Base-by-base conservation (phyloP, 2,329 filamentous ascomycete genomes). In the Claviceps sp. region DNA sequence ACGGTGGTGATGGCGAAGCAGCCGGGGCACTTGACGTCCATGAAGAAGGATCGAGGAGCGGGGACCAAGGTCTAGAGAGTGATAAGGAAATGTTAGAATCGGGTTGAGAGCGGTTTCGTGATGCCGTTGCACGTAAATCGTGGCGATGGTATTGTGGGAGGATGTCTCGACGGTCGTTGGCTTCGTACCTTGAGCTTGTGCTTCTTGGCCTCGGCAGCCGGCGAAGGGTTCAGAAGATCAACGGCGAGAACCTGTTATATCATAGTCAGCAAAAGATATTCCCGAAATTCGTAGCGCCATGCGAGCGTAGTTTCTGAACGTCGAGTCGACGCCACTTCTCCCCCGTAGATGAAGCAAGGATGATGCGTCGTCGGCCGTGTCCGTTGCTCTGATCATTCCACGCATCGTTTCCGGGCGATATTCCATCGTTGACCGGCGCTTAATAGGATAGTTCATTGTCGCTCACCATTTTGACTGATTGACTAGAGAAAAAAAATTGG, bases 1-100 rank as follows among this genome's bases (percentile, higher is more conserved):
- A 98, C 93, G 74, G 93, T 98, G 75, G 93, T 98, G 84, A 98
- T 98, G 75, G 90, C 96, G 86, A 97, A 98, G 88, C 93, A 98
- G 70, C 93, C 93, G 73, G 93, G 93, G 87, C 93, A 98, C 87
- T 98, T 98, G 81, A 98, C 93, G 73, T 98, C 93, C 93, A 98
- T 98, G 88, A 98, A 98, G 87, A 97, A 98, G 64, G 91, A 97
- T 74, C 93, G 89, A 68, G 93, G 93, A 62, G 82, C 85, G 68
- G 93, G 93, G 72, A 98, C 93, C 68, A 98, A 87, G 64, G 82
- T 89, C 89, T 94, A 63, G 57, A 51, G 17, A 47, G 16, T 26
- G 42, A 5, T 19, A 37, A 40, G 4, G n/a, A 3, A 1, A 30
- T 39, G 37, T 51, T 51, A 54, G 45, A 51, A 37, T 38, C 17